phyloP scores from a whole-genome alignment of 2,329 filamentous ascomycete species.

The Phialophora expanda region DNA sequence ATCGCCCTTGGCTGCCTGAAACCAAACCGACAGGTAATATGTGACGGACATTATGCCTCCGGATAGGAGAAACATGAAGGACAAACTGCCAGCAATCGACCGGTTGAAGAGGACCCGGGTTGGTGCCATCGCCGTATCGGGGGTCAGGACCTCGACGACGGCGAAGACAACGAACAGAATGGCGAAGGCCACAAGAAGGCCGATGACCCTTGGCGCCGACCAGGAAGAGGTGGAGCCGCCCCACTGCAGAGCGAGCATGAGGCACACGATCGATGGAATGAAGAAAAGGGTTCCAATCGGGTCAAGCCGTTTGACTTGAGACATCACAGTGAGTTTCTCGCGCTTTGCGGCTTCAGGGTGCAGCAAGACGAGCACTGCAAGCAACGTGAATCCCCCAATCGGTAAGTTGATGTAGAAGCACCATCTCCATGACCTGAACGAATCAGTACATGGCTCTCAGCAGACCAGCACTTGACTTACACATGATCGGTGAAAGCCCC shows the following conservation, averaged over 20 bases:
- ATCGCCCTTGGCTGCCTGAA: slow-evolving; percentile 51
- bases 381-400: slow-evolving; percentile 46
- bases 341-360: slow-evolving; percentile 25
- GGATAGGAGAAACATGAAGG: slow-evolving; percentile 45
- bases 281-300: slow-evolving; percentile 47
- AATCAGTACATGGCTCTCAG: not conserved
- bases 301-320: slow-evolving; percentile 38
- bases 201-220: slow-evolving; percentile 52
- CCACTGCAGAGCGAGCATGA: slow-evolving; percentile 50
- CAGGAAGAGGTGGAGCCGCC: slow-evolving; percentile 53
- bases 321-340: slow-evolving; percentile 38
- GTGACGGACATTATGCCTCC: slow-evolving; percentile 33
- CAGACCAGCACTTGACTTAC: not conserved
- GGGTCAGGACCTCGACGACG: slow-evolving; percentile 52
- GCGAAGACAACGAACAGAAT: slow-evolving; percentile 52
- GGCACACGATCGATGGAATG: slow-evolving; percentile 43
- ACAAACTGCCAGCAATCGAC: slow-evolving; percentile 42
- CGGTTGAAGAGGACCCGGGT: slow-evolving; percentile 47
- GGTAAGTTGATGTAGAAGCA: slow-evolving; percentile 40
- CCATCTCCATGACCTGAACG: slow-evolving; percentile 7
- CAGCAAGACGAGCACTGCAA: slow-evolving; percentile 30
- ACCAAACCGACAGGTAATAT: slow-evolving; percentile 49
- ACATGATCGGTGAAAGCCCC: slow-evolving; percentile 46
- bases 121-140: slow-evolving; percentile 52
- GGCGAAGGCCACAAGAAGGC: slow-evolving; percentile 54